phyloP scores from a whole-genome alignment of 1,284 basidiomycete species.

The Microbotryum intermedium region DNA sequence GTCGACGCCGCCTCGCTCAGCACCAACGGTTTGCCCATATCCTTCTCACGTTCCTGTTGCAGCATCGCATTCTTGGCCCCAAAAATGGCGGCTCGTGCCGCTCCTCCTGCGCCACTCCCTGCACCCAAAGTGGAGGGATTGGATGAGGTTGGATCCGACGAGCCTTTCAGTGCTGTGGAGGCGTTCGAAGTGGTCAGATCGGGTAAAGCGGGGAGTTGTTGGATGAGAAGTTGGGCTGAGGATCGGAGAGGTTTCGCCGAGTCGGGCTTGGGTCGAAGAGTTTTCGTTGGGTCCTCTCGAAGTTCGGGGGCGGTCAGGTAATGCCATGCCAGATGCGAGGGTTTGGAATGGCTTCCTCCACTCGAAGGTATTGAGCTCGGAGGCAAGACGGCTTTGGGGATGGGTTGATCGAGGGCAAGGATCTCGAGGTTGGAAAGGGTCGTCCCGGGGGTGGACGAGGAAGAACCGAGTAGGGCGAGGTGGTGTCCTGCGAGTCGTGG shows the following conservation, averaged over 20 bases:
- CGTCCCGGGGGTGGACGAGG: not conserved
- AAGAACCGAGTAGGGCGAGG: slow-evolving; percentile 11
- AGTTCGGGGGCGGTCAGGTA: not conserved
- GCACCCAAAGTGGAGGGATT: not conserved
- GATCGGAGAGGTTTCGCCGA: not conserved
- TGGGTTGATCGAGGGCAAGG: slow-evolving; percentile 13
- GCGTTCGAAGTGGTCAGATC: slow-evolving; percentile 4
- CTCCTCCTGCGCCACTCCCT: slow-evolving; percentile 3
- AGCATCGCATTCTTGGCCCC: slow-evolving; percentile 30
- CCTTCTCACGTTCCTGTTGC: slow-evolving; percentile 18
- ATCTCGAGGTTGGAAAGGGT: slow-evolving; percentile 7
- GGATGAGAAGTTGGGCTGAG: slow-evolving; percentile 6
- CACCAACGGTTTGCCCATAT: slow-evolving; percentile 12
- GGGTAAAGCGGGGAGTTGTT: slow-evolving; percentile 10
- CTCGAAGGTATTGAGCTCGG: not conserved
- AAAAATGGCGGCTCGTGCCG: slow-evolving; percentile 8
- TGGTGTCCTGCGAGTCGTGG: not conserved
- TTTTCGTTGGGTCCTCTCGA: not conserved
- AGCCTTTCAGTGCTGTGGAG: not conserved
- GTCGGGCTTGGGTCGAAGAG: not conserved
- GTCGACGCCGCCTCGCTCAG: not conserved
- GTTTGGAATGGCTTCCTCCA: not conserved
- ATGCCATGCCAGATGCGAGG: slow-evolving; percentile 18
- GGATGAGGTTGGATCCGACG: not conserved
- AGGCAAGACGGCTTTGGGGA: slow-evolving; percentile 5